Base-by-base conservation (phyloP, 2,329 filamentous ascomycete species). In the Hypocrella siamensis region DNA sequence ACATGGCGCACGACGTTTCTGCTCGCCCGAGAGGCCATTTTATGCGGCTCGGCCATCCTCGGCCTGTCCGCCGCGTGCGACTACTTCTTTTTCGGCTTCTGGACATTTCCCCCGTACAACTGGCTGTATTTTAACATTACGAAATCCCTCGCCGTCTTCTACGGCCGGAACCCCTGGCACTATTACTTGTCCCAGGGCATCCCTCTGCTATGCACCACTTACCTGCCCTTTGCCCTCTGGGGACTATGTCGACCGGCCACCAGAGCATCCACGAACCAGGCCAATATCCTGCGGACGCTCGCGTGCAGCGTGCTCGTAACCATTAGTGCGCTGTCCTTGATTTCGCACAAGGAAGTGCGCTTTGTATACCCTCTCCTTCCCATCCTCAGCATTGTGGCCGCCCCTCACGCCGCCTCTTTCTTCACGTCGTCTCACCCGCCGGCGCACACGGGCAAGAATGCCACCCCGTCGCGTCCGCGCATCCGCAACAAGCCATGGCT, bases 271-370 rank as follows among this genome's bases (percentile, higher is more conserved):
- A 35, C 48, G 7, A 35, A 49, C 17, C 46, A 58, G 38, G 41
- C 47, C 8, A 54, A 53, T 15, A 44, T 42, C 32, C 51, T 53
- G 48, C 39, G 32, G 49, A 57, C 38, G 22, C 57, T 86, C 7
- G 63, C 73, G 8, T 61, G 64, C 19, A 61, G 71, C 6, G 63
- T 78, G 26, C 39, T 76, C 33, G 53, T 71, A 19, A 79, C 77
- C 35, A 57, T 80, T 8, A 49, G 58, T 2, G 53, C 63, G 3
- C 66, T 96, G 21, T 93, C 83, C 2, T 48, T 81, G 29, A 81
- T 96, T 42, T 75, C 84, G 2, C 90, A 98, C 59, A 98, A 98
- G 53, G 90, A 98, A 63, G 82, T 93, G 44, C 83, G 90, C 46
- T 98, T 98, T 60, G 81, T 96, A 42, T 93, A 93, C 46, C 88